A percentile compares a stretch with the other conserved stretches of the same genome.
phyloP scores from a whole-genome alignment of 768 basidiomycete genomes.

The Suillus sp. region DNA sequence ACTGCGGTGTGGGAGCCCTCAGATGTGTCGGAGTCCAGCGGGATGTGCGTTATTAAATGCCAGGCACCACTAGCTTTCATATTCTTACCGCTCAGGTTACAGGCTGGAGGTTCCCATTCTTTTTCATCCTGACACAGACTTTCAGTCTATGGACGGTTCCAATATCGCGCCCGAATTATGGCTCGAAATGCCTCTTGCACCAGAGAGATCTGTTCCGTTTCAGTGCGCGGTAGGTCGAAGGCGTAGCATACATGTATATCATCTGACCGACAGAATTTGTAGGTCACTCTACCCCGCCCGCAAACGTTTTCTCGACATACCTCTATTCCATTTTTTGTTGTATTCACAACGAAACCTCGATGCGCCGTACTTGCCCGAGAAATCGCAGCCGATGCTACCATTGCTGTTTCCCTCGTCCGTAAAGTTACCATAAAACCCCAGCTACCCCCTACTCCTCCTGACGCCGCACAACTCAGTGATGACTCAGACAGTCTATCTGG shows the following conservation, averaged over 20 bases:
- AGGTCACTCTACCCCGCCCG: slow-evolving; percentile 68
- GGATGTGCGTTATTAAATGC: slow-evolving; percentile 46
- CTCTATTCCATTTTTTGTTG: slow-evolving; percentile 71
- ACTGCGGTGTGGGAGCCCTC: slow-evolving; percentile 59
- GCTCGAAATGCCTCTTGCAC: slow-evolving; percentile 67
- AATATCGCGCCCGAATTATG: slow-evolving; percentile 51
- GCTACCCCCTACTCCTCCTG: slow-evolving; percentile 42
- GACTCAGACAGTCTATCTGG: slow-evolving; percentile 34
- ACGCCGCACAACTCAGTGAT: slow-evolving; percentile 51
- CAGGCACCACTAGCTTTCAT: slow-evolving; percentile 4
- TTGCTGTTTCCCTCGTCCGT: slow-evolving; percentile 65
- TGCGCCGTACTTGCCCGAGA: slow-evolving; percentile 58
- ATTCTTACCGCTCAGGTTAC: slow-evolving; percentile 13
- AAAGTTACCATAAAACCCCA: slow-evolving; percentile 55
- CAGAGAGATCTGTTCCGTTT: slow-evolving; percentile 65
- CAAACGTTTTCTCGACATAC: slow-evolving; percentile 61
- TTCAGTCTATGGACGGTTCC: slow-evolving; percentile 56
- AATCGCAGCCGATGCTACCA: slow-evolving; percentile 70
- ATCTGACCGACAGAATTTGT: slow-evolving; percentile 9
- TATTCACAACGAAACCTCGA: slow-evolving; percentile 66
- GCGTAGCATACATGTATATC: slow-evolving; percentile 3
- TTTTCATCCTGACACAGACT: slow-evolving; percentile 59
- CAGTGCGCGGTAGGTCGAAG: slow-evolving; percentile 61
- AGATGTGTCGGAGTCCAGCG: slow-evolving; percentile 44
- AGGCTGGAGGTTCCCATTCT: slow-evolving; percentile 70